Percentiles rank a stretch among this genome's conserved stretches.
Evolutionary conservation across 2,329 filamentous ascomycete genomes (phyloP).

Genomic region (Chrysosporium keratinophilum): DNA sequence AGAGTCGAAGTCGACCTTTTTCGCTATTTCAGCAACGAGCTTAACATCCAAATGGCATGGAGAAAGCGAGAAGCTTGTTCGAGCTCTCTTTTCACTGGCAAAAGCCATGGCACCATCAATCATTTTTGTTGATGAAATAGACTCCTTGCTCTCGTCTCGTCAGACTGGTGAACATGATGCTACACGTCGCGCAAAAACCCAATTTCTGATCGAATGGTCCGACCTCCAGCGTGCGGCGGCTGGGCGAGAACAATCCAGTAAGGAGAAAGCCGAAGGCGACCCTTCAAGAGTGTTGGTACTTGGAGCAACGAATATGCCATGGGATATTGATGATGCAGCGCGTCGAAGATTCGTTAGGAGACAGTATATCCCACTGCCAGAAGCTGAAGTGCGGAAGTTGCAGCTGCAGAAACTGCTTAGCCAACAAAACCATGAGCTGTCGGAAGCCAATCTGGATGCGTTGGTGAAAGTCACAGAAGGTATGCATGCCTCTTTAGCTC

Average conservation of each 20-base stretch:
- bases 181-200: conserved; percentile 87
- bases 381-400: conserved; percentile 64
- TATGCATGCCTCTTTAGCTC: conserved; percentile 33
- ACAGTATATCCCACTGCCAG: conserved; percentile 92
- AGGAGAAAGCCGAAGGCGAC: conserved; percentile 63
- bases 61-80: conserved; percentile 91
- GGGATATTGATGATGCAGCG: conserved; percentile 95
- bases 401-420: conserved; percentile 72
- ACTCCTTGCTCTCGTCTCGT: conserved; percentile 77
- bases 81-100: conserved; percentile 81
- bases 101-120: conserved; percentile 85
- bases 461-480: conserved; percentile 78
- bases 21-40: conserved; percentile 90
- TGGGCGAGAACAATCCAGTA: conserved; percentile 56
- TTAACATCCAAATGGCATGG: conserved; percentile 93
- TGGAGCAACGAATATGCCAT: conserved; percentile 89
- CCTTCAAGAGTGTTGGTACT: conserved; percentile 82
- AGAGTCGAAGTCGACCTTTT: conserved; percentile 89
- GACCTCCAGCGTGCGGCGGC: conserved; percentile 86
- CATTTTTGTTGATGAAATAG: conserved; percentile 97
- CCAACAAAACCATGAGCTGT: conserved; percentile 76
- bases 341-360: conserved; percentile 79
- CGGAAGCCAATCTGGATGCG: conserved; percentile 57
- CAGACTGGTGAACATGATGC: conserved; percentile 78
- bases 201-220: conserved; percentile 96